Base-by-base conservation (phyloP, 352 stramenopile genomes). In the Pythium rishiriense region DNA sequence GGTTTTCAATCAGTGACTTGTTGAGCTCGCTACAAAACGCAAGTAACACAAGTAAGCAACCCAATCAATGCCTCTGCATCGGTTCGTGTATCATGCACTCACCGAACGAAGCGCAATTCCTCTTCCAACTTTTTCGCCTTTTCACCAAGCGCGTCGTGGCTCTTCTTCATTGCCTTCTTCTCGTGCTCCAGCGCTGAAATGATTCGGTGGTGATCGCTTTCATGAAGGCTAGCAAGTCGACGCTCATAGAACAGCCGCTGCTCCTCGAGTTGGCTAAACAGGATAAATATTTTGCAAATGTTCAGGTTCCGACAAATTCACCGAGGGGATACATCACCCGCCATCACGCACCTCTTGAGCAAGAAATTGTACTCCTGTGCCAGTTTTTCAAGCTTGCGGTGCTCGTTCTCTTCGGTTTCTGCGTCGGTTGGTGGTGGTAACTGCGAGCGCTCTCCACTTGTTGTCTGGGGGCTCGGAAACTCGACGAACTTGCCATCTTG, bases 281-380 rank as follows among this genome's bases (percentile, higher is more conserved):
- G 41, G 1, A 68, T 9, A 41, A 11, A 7, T 17, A 37, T 10
- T 29, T 22, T 7, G 54, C 15, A 39, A 5, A 35, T 5, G 10
- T 5, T 35, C 31, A 35, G 31, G 10, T 10, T 10, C 5, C 10
- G 5, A 58, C 8, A n/a, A 43, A 21, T 41, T 17, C 21, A 43
- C 14, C 5, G 37, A 47, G 19, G 4, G 11, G 33, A 39, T 17
- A n/a, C 10, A 15, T 4, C 11, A 47, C 6, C 19, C 31, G 49
- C 35, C 15, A 25, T 4, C 1, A 62, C 15, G 26, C 21, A 93
- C 85, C 86, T 98, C 53, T 97, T 98, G 26, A 99, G 72, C 42
- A 99, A 64, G 45, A 95, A 97, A 50, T 98, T 98, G 74, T 99
- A 99, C 80, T 99, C 94, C 35, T 91, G 79, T 0, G 95, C 95